These are phyloP conservation scores for Astragalus membranaceus DNA, from an alignment of 306 rosid species.

Conservation along the genomic window DNA sequence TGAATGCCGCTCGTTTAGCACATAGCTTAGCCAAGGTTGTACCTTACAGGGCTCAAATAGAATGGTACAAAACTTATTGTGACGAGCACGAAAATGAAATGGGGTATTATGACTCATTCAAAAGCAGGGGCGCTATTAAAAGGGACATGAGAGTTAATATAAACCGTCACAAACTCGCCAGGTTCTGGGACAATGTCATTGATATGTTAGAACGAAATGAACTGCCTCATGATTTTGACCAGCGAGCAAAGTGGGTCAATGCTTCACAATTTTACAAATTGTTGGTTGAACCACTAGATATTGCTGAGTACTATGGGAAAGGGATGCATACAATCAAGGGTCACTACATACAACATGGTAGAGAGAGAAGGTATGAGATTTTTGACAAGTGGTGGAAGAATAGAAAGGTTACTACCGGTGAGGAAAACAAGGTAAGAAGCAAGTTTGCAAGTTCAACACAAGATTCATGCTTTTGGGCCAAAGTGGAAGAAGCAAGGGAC, in stretches of 20 bases:
- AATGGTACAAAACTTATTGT: constrained; percentile 60
- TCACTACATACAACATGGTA: constrained; percentile 60
- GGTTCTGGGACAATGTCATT: constrained; percentile 58
- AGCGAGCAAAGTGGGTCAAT: constrained; percentile 51
- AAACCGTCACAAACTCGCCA: constrained; percentile 56
- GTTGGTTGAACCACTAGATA: constrained; percentile 77
- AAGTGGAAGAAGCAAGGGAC: constrained; percentile 71
- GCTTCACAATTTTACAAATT: constrained; percentile 55
- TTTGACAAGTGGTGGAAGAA: constrained; percentile 78
- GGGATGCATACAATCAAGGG: constrained; percentile 43
- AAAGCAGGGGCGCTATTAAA: constrained; percentile 32
- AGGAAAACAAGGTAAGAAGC: constrained; percentile 33
- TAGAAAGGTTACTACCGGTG: not conserved
- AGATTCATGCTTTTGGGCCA: constrained; percentile 87
- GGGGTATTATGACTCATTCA: constrained; percentile 76
- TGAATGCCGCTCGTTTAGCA: constrained; percentile 49
- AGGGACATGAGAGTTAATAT: constrained; percentile 42
- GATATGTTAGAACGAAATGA: constrained; percentile 41
- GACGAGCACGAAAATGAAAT: constrained; percentile 42
- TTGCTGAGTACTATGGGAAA: constrained; percentile 59
- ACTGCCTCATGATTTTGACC: constrained; percentile 51
- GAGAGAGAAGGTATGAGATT: constrained; percentile 56
- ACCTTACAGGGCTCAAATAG: constrained; percentile 66
- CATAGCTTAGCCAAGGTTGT: constrained; percentile 35
- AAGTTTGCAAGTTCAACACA: constrained; percentile 68